Base-by-base conservation (phyloP, 768 basidiomycete genomes). In the Lentinula raphanica region DNA sequence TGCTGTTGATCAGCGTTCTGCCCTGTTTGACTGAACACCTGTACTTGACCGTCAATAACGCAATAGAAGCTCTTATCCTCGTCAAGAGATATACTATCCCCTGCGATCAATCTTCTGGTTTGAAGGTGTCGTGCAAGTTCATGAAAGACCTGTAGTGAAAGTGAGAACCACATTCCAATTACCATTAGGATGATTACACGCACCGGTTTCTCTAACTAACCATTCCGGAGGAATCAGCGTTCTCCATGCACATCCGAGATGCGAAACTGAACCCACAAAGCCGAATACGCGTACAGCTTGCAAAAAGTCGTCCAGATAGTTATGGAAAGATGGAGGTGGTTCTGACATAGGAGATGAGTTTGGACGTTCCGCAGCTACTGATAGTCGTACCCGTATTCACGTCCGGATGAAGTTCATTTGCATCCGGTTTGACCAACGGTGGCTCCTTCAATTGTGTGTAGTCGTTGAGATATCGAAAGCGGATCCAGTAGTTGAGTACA, bases 261-360 rank as follows among this genome's bases (percentile, higher is more conserved):
- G 17, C 4, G 29, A 5, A 12, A 35, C n/a, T n/a, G 12, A 8
- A 75, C 80, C 69, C 60, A 94, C 80, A 69, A 98, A 98, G 19
- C 97, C 97, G 65, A 99, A 99, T 9, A 99, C 92, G 48, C 95
- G 84, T 58, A 99, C 92, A 11, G 97, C 97, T 64, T 95, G 89
- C 56, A 98, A 72, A 69, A 99, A 98, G 67, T 99, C 97, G 69
- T 98, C 96, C 27, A 98, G 79, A 65, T 98, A 98, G 66, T 96
- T 95, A 69, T 96, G 94, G 68, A 98, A 94, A 1, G 89, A 81
- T 12, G 89, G 83, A 0, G 84, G 82, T 13, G 85, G 77, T 54
- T 89, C 86, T 65, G 78, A 71, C 15, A 49, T 66, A 49, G 28
- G 51, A 2, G 48, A 21, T 31, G 9, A 58, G 32, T 23, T 6